Evolutionary conservation across 257 asterid genomes (phyloP).

Genomic region (Paraleonurus japonicus): DNA sequence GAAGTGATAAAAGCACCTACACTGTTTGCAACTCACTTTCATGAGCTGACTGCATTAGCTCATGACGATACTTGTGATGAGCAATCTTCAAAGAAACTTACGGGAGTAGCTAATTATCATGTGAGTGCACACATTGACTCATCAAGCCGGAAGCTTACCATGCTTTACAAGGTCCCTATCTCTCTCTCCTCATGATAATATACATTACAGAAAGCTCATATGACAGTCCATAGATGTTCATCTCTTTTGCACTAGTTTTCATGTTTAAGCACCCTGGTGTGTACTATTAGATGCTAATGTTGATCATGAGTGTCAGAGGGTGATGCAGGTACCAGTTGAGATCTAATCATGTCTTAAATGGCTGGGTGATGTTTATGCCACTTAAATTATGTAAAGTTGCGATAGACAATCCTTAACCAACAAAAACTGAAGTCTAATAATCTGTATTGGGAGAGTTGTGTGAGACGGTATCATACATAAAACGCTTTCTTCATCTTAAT

Average conservation of each 20-base stretch:
- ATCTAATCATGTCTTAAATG: too few relatives aligned
- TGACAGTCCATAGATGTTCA: not conserved
- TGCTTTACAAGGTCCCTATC: conserved; percentile 84
- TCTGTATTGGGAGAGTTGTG: too few relatives aligned
- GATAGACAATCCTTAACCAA: not conserved
- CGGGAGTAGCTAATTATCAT: conserved; percentile 83
- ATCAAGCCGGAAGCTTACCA: conserved; percentile 82
- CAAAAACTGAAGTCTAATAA: not conserved
- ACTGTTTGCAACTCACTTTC: conserved; percentile 95
- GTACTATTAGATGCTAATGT: too few relatives aligned
- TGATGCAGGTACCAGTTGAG: too few relatives aligned
- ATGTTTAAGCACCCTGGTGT: not conserved
- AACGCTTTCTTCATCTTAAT: too few relatives aligned
- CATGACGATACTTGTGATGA: conserved; percentile 42
- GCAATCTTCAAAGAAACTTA: conserved; percentile 43
- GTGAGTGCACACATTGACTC: conserved; percentile 96
- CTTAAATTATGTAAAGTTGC: not conserved
- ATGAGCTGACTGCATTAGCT: conserved; percentile 92
- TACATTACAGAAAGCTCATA: not conserved
- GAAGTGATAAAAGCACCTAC: conserved; percentile 88
- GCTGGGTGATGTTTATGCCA: too few relatives aligned
- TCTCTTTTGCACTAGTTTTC: not conserved
- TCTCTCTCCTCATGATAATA: not conserved
- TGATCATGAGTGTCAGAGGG: too few relatives aligned
- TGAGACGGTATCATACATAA: too few relatives aligned